Base-by-base conservation (phyloP, 1,284 basidiomycete genomes). In the Ganoderma sinense region DNA sequence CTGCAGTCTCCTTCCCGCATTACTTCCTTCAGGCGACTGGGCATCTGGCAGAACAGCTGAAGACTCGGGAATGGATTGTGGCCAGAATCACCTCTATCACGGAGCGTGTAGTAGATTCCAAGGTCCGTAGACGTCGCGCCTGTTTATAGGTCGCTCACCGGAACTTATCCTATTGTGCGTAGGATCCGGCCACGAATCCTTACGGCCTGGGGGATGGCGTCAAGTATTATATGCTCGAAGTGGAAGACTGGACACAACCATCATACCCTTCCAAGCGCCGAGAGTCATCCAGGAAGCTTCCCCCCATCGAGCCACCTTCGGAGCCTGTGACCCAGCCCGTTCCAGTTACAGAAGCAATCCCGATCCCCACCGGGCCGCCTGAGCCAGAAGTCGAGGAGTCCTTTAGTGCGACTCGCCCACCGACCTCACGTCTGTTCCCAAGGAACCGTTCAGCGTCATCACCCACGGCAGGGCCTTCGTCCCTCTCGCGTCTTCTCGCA, bases 1-100 rank as follows among this genome's bases (percentile, higher is more conserved):
- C 18, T 23, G 20, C 76, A 96, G 95, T 98, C 8, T 96, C 94
- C 7, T 97, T 96, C 81, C 97, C 97, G 43, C 97, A 99, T 82
- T 97, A 97, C 82, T 99, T 99, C 84, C 88, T 99, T 58, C 91
- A 96, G 78, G 93, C 95, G 7, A 93, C 91, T 0, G 94, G 92
- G 0, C 88, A 91, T 73, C 86, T 99, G 51, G 93, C 91, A 13
- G 95, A 97, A 76, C 94, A 97, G 78, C 83, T 96, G 67, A 93
- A 92, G 80, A 90, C 89, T 23, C 87, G 95, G 60, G 97, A 98
- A 82, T 98, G 96, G 95, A 95, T 97, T 76, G 95, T 98, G 16
- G 97, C 96, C 7, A 87, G 96, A 71, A 97, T 98, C 75, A 93
- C 92, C 0, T 93, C 91, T 29, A 96, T 98, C 62, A 90, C 93